Evolutionary conservation across 2,329 filamentous ascomycete genomes (phyloP), one percentile per base, ranked within the genome.

Genomic region (Trichoderma sp.): DNA sequence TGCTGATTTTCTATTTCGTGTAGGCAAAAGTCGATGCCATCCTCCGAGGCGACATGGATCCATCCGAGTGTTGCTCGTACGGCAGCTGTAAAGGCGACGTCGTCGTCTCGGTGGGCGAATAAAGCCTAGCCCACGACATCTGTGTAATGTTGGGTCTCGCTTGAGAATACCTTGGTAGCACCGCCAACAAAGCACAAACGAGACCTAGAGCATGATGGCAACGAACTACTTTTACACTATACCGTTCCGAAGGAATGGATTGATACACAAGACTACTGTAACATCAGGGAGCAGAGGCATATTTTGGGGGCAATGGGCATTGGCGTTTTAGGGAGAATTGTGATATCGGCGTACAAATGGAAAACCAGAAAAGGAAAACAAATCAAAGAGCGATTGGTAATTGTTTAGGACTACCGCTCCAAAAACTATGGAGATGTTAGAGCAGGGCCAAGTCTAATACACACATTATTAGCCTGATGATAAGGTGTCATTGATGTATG

Each of bases 41-140:
- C 49, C 80, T 87, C 58, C 81, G 77, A 32, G 84, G 84, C 65
- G 75, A 81, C 32, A 77, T 84, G 69, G 79, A 80, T 24, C 80
- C 83, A n/a, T 82, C 84, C 32, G 81, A 77, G 14, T 87, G 85
- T 75, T 87, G 85, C 75, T 83, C 82, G n/a, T 86, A 86, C 70
- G 85, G 85, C 60, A 77, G 77, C 39, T 87, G 85, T 76, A 83
- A 83, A 67, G 81, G 81, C 65, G 81, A 85, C 69, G 82, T 86
- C 59, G 82, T 86, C 54, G 74, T 85, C 63, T 79, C 80, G 11
- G 83, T 84, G 75, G 79, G 78, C 65, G 79, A 75, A 74, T 73
- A 39, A 72, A 28, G 16, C 16, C 21, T 21, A 28, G 1, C 21
- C 16, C 2, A 30, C 6, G 11, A 66, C 54, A 18, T 21, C 14